These are phyloP conservation scores for Pseudogymnoascus pannorum DNA, from an alignment of 2,329 filamentous ascomycete species.

Conservation along the genomic window DNA sequence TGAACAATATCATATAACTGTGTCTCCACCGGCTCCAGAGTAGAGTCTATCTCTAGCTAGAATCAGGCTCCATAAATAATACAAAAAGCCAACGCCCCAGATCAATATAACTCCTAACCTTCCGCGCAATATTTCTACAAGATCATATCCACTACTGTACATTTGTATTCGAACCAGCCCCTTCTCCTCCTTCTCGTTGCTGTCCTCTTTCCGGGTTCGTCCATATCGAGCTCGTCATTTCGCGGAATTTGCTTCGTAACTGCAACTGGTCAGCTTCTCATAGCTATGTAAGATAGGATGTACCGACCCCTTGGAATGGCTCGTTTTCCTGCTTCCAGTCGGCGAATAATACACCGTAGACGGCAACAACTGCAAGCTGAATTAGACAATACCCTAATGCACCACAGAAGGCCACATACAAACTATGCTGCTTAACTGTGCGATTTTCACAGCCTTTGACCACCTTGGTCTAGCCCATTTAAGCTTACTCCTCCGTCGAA, in stretches of 20 bases:
- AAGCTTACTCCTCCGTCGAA: slow-evolving; percentile 60
- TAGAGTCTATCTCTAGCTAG: background rate
- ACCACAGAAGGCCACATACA: slow-evolving; percentile 18
- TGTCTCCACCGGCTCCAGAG: background rate
- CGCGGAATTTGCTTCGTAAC: slow-evolving; percentile 36
- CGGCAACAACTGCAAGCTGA: slow-evolving; percentile 38
- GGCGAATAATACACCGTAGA: slow-evolving; percentile 55
- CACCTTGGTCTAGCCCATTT: slow-evolving; percentile 55
- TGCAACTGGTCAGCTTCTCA: slow-evolving; percentile 19
- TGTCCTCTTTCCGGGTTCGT: slow-evolving; percentile 21
- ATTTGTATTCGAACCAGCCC: slow-evolving; percentile 18
- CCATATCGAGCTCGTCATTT: slow-evolving; percentile 29
- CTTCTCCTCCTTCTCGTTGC: slow-evolving; percentile 16
- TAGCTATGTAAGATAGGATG: background rate
- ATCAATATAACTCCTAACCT: background rate
- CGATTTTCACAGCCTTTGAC: slow-evolving; percentile 57
- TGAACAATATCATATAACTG: background rate
- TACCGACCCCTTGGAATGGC: slow-evolving; percentile 44
- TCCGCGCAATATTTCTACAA: background rate
- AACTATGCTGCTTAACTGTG: slow-evolving; percentile 39
- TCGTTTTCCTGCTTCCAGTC: slow-evolving; percentile 41
- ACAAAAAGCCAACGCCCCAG: background rate
- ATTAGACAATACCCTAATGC: slow-evolving; percentile 12
- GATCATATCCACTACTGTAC: slow-evolving; percentile 1
- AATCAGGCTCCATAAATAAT: slow-evolving; percentile 1